Percentiles rank a stretch among this genome's conserved stretches.
Conservation (phyloP, 441 rosid genomes). For the Omphalea diandra region DNA sequence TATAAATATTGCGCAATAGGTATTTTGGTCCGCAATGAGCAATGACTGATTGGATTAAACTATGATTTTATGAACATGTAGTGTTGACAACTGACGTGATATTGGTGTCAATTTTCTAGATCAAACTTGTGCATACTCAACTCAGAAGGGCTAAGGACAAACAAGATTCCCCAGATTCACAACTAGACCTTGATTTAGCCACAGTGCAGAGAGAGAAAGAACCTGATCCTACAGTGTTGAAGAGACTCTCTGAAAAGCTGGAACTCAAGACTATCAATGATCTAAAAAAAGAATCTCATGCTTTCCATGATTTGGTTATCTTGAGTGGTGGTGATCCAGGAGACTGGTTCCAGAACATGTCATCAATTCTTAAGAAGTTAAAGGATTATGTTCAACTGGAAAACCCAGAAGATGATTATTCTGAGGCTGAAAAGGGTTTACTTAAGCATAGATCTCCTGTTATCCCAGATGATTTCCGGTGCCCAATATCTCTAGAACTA, state of each 20-base stretch:
- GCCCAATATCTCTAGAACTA: conserved; percentile 95
- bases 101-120: conserved; percentile 35
- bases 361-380: conserved; percentile 69
- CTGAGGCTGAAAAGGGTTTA: conserved; percentile 41
- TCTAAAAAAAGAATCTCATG: conserved; percentile 70
- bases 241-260: conserved; percentile 74
- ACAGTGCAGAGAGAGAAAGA: conserved; percentile 51
- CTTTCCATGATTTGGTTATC: conserved; percentile 71
- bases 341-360: conserved; percentile 57
- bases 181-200: conserved; percentile 68
- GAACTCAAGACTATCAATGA: conserved; percentile 74
- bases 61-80: not conserved
- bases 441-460: conserved; percentile 85
- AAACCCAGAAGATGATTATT: conserved; percentile 48
- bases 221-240: conserved; percentile 56
- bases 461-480: conserved; percentile 94
- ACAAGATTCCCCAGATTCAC: conserved; percentile 49
- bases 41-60: not conserved
- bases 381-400: conserved; percentile 54
- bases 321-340: conserved; percentile 61
- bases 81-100: conserved; percentile 8
- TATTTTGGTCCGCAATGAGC: not conserved
- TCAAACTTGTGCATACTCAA: conserved; percentile 82
- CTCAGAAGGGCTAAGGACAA: conserved; percentile 78
- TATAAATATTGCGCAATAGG: not conserved